Evolutionary conservation across 495 filamentous ascomycete genomes (phyloP).

Genomic region (Trichocladium uniseriatum): DNA sequence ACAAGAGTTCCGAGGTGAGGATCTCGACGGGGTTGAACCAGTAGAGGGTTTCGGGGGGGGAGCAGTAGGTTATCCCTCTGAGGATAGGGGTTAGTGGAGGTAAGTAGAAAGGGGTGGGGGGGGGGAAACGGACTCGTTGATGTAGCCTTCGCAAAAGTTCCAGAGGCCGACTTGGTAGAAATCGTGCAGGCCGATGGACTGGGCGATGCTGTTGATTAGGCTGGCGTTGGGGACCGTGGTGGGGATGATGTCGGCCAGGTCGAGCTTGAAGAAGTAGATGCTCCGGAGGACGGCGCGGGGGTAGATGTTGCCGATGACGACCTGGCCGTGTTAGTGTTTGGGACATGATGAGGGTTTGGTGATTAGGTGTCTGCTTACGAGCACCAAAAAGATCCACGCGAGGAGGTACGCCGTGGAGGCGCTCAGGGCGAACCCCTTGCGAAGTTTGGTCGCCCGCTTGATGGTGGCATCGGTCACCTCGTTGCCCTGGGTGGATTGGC

Average conservation of each 20-base stretch:
- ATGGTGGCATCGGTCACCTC: slow-evolving; percentile 8
- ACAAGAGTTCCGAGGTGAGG: slow-evolving; percentile 62
- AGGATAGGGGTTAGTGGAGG: neutral
- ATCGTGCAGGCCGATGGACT: slow-evolving; percentile 78
- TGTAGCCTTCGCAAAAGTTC: slow-evolving; percentile 82
- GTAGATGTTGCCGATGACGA: slow-evolving; percentile 63
- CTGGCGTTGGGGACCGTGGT: slow-evolving; percentile 60
- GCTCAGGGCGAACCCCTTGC: slow-evolving; percentile 46
- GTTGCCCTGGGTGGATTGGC: neutral
- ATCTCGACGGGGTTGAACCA: slow-evolving; percentile 88
- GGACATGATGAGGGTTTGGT: too few species aligned
- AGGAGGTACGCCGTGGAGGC: slow-evolving; percentile 63
- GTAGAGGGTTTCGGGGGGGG: slow-evolving; percentile 57
- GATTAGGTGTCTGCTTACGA: slow-evolving; percentile 36
- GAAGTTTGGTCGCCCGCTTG: slow-evolving; percentile 48
- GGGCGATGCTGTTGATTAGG: slow-evolving; percentile 83
- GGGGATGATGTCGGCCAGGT: slow-evolving; percentile 78
- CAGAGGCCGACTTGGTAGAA: slow-evolving; percentile 91
- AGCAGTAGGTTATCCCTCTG: slow-evolving; percentile 65
- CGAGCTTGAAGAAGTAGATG: slow-evolving; percentile 75
- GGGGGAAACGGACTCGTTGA: slow-evolving; percentile 35
- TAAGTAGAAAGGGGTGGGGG: too few species aligned
- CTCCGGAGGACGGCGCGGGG: slow-evolving; percentile 48
- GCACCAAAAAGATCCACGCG: slow-evolving; percentile 63
- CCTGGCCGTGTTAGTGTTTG: slow-evolving; percentile 12